Percentiles rank a stretch among this genome's conserved stretches.
Evolutionary conservation across 2,329 filamentous ascomycete species (phyloP).

Genomic region (Biscogniauxia marginata): DNA sequence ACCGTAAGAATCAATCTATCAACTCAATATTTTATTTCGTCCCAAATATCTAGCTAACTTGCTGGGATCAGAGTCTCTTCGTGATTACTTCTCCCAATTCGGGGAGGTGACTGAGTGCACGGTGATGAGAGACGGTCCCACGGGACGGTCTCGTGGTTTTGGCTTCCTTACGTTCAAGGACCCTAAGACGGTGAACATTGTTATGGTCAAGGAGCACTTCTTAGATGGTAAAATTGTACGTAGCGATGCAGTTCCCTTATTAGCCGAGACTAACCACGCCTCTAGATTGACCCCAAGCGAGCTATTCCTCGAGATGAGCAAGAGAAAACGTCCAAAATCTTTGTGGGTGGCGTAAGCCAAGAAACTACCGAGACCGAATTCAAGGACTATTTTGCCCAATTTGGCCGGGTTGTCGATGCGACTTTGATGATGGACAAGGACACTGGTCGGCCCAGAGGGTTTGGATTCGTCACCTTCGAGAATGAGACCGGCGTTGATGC

Average conservation of each 20-base stretch:
- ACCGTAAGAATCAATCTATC: constrained; percentile 65
- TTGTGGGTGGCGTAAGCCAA: constrained; percentile 95
- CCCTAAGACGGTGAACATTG: constrained; percentile 95
- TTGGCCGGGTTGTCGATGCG: constrained; percentile 92
- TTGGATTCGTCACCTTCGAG: constrained; percentile 98
- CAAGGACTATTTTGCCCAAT: constrained; percentile 94
- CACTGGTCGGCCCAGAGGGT: constrained; percentile 92
- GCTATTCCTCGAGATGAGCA: constrained; percentile 97
- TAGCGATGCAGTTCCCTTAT: constrained; percentile 13
- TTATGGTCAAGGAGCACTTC: constrained; percentile 99
- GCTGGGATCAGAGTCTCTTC: constrained; percentile 73
- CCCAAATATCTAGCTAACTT: constrained; percentile 17
- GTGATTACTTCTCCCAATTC: constrained; percentile 96
- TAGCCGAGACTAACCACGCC: neutral
- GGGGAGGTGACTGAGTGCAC: constrained; percentile 97
- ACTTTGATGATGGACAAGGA: constrained; percentile 99
- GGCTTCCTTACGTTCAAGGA: constrained; percentile 98
- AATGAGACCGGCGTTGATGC: constrained; percentile 92
- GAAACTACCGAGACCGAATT: constrained; percentile 97
- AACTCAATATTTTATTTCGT: neutral
- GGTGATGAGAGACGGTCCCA: constrained; percentile 97
- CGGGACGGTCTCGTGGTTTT: constrained; percentile 90
- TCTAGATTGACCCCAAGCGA: constrained; percentile 92
- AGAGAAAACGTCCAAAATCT: constrained; percentile 98
- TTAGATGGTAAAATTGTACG: constrained; percentile 97